These are phyloP conservation scores for Fraxinus dipetala DNA, from an alignment of 305 asterid genomes.

Conservation along the genomic window DNA sequence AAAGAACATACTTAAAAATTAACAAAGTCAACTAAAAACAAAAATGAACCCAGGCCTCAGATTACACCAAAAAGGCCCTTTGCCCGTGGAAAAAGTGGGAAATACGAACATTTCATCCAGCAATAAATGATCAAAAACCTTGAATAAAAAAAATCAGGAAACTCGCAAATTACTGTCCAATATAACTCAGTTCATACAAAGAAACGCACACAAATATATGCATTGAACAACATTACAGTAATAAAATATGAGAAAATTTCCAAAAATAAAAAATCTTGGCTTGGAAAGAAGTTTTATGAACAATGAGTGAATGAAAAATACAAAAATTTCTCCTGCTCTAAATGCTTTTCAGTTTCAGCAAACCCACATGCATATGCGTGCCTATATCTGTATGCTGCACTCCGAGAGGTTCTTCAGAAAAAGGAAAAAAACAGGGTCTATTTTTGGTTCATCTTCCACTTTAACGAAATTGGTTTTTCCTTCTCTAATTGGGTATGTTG, in stretches of 20 bases:
- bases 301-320: neutral
- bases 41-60: neutral
- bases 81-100: neutral
- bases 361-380: neutral
- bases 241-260: neutral
- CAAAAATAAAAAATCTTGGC: neutral
- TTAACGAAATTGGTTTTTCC: conserved; percentile 4
- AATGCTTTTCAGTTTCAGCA: neutral
- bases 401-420: neutral
- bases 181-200: conserved; percentile 5
- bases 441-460: neutral
- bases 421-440: neutral
- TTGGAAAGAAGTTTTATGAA: conserved; percentile 1
- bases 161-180: conserved; percentile 4
- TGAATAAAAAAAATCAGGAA: neutral
- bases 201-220: neutral
- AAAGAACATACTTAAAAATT: neutral
- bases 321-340: neutral
- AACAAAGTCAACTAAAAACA: neutral
- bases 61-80: neutral
- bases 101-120: neutral
- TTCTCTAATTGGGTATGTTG: neutral
- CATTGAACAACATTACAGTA: neutral
- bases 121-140: conserved; percentile 4
- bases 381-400: neutral